Percentiles rank a stretch among this genome's conserved stretches.
Conservation (phyloP, 2,329 filamentous ascomycete species). For the Leptographium radiaticola region DNA sequence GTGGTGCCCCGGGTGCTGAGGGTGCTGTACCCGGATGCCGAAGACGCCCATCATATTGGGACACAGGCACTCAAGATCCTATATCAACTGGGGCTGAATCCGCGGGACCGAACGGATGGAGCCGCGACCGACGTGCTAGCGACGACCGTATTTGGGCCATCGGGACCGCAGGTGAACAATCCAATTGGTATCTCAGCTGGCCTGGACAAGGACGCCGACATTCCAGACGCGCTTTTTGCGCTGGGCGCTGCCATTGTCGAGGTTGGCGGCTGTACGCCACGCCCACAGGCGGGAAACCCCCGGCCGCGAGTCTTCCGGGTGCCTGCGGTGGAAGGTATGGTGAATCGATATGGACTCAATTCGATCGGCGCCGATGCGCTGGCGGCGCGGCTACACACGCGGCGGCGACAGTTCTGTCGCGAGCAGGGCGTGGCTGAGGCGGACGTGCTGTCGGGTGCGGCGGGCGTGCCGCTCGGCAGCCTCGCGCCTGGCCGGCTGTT, state of each 20-base stretch:
- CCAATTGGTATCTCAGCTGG: conserved; percentile 92
- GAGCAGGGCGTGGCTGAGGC: conserved; percentile 56
- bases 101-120: conserved; percentile 56
- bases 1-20: conserved; percentile 54
- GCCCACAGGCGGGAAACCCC: conserved; percentile 79
- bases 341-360: conserved; percentile 95
- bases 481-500: conserved; percentile 63
- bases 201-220: conserved; percentile 85
- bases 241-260: conserved; percentile 81
- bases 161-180: conserved; percentile 56
- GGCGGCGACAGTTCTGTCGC: conserved; percentile 66
- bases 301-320: conserved; percentile 81
- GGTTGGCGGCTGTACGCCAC: conserved; percentile 78
- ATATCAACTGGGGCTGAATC: conserved; percentile 63
- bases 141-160: conserved; percentile 44
- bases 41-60: conserved; percentile 82
- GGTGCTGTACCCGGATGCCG: conserved; percentile 57
- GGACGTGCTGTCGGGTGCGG: conserved; percentile 60
- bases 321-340: conserved; percentile 69
- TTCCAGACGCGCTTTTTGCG: conserved; percentile 73
- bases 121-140: conserved; percentile 25
- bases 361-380: conserved; percentile 81
- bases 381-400: conserved; percentile 62
- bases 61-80: conserved; percentile 59
- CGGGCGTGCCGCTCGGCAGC: conserved; percentile 67